Conservation (phyloP, 2,329 filamentous ascomycete species). For the Acrodontium crateriforme region DNA sequence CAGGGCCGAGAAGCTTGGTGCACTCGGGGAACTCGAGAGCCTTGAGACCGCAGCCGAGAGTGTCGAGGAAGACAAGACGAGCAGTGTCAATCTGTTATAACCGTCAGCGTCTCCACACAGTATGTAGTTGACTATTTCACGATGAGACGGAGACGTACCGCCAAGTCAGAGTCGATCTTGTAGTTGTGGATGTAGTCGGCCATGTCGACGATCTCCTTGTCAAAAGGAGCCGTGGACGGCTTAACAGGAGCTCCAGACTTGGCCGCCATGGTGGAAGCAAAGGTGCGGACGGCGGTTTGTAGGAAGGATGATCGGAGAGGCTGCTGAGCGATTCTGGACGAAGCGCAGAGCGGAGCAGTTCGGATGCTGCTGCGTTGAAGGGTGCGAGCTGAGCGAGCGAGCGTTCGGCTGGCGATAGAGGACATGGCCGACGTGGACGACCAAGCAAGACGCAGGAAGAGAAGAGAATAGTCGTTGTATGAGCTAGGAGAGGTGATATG, state of each 20-base stretch:
- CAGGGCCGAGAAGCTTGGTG: constrained; percentile 82
- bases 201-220: constrained; percentile 90
- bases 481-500: no score
- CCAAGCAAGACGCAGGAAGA: no score
- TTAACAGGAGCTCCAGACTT: constrained; percentile 18
- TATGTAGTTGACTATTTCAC: not conserved
- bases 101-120: not conserved
- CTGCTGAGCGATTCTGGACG: constrained; percentile 12
- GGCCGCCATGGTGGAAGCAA: constrained; percentile 20
- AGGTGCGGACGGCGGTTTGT: constrained; percentile 10
- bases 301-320: constrained; percentile 7
- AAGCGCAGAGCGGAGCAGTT: constrained; percentile 18
- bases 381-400: constrained; percentile 17
- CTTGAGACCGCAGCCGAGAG: constrained; percentile 90
- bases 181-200: constrained; percentile 89
- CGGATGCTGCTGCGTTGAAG: constrained; percentile 15
- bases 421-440: no score
- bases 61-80: constrained; percentile 92
- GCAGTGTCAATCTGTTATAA: constrained; percentile 71
- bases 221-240: constrained; percentile 40
- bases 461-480: no score
- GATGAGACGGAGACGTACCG: constrained; percentile 46
- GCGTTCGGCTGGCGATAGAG: constrained; percentile 26
- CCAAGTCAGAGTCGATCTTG: constrained; percentile 78
- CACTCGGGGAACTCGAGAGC: constrained; percentile 92